phyloP scores from a whole-genome alignment of 2,329 filamentous ascomycete genomes.

The Penicillium sp. region DNA sequence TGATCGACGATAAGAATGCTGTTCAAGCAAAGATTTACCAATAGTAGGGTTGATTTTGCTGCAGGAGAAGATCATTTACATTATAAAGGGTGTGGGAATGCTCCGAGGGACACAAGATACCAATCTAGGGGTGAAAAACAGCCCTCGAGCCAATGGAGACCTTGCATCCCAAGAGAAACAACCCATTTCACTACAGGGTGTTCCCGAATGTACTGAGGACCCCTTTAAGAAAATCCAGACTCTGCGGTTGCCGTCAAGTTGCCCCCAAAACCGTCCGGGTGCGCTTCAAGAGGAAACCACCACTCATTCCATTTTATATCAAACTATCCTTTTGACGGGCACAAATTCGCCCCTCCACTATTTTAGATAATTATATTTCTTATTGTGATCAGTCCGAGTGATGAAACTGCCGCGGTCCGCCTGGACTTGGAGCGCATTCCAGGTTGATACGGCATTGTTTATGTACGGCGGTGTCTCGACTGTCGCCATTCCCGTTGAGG shows the following conservation, averaged over 20 bases:
- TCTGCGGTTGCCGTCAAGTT: background rate
- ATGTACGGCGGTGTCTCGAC: slow-evolving; percentile 24
- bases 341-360: background rate
- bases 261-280: background rate
- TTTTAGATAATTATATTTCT: slow-evolving; percentile 1
- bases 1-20: slow-evolving; percentile 10
- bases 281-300: slow-evolving; percentile 3
- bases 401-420: slow-evolving; percentile 19
- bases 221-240: background rate
- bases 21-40: slow-evolving; percentile 10
- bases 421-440: slow-evolving; percentile 26
- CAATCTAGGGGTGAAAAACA: slow-evolving; percentile 23
- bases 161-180: slow-evolving; percentile 3
- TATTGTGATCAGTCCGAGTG: slow-evolving; percentile 11
- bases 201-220: background rate
- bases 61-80: slow-evolving; percentile 12
- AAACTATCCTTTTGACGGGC: background rate
- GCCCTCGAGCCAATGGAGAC: background rate
- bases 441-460: slow-evolving; percentile 27
- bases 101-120: slow-evolving; percentile 3
- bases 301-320: background rate
- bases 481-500: slow-evolving; percentile 17
- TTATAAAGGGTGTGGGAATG: slow-evolving; percentile 15
- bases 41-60: slow-evolving; percentile 1
- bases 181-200: background rate